phyloP scores from a whole-genome alignment of 177 flowering plant genomes.

The Vitis hybrid region DNA sequence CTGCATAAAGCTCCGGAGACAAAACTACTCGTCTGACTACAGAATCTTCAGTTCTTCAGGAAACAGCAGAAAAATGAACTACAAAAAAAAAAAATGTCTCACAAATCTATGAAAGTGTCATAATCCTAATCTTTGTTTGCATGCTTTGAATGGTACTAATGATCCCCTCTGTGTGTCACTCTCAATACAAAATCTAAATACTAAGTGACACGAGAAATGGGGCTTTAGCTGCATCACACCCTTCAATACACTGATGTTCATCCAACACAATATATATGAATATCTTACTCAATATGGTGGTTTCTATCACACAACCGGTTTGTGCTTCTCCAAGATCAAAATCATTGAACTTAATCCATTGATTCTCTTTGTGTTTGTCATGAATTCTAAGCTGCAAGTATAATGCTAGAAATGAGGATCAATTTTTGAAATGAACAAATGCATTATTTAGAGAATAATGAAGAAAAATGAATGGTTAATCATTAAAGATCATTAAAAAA shows the following conservation, averaged over 20 bases:
- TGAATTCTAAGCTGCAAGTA: too few species aligned
- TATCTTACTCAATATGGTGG: too few species aligned
- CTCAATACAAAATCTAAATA: background rate
- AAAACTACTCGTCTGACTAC: conserved; percentile 19
- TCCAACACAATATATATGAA: too few species aligned
- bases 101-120: background rate
- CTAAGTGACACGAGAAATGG: too few species aligned
- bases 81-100: conserved; percentile 2
- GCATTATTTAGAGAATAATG: background rate
- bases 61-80: conserved; percentile 17
- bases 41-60: conserved; percentile 33
- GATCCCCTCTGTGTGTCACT: conserved; percentile 9
- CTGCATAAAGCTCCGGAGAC: conserved; percentile 32
- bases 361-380: too few species aligned
- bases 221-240: too few species aligned
- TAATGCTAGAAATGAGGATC: too few species aligned
- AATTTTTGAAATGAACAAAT: too few species aligned
- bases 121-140: conserved; percentile 13
- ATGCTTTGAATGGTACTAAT: conserved; percentile 16
- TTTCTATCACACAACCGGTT: too few species aligned
- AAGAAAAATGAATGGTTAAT: background rate
- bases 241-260: too few species aligned
- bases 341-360: too few species aligned
- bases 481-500: background rate
- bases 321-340: too few species aligned